Evolutionary conservation across 805 yeast species (phyloP).

Genomic region (Blastobotrys mokoenaii): DNA sequence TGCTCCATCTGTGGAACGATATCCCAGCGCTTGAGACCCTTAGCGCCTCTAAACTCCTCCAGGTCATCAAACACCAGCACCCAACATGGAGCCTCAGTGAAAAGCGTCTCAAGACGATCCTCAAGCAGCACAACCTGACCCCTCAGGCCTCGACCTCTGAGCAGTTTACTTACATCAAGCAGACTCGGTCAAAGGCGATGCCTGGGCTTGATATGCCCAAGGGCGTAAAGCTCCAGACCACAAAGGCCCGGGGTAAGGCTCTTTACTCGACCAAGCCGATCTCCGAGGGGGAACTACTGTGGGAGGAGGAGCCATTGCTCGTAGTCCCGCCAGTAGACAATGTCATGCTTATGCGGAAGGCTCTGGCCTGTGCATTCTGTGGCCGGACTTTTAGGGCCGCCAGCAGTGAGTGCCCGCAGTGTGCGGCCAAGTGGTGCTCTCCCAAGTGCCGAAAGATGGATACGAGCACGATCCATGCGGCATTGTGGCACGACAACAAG

Average conservation of each 20-base stretch:
- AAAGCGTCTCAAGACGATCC: constrained; percentile 43
- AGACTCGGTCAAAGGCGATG: constrained; percentile 44
- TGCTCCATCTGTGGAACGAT: constrained; percentile 58
- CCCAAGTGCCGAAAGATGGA: constrained; percentile 49
- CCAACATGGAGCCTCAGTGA: constrained; percentile 58
- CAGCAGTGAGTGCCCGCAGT: constrained; percentile 47
- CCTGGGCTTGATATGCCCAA: constrained; percentile 34
- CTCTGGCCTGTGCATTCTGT: constrained; percentile 68
- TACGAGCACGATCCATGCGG: constrained; percentile 36
- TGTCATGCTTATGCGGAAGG: constrained; percentile 45
- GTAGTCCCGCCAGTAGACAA: constrained; percentile 64
- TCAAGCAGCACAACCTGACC: constrained; percentile 48
- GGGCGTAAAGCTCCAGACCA: constrained; percentile 38
- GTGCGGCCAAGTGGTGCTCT: constrained; percentile 67
- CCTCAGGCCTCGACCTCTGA: constrained; percentile 37
- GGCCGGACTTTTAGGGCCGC: constrained; percentile 52
- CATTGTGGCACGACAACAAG: constrained; percentile 45
- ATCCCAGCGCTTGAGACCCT: constrained; percentile 55
- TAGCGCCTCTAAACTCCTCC: constrained; percentile 46
- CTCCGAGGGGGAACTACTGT: constrained; percentile 41
- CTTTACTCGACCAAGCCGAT: constrained; percentile 44
- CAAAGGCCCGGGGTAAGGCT: constrained; percentile 53
- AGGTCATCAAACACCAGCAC: constrained; percentile 41
- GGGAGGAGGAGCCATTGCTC: constrained; percentile 56
- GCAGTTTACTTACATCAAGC: constrained; percentile 34